Conservation (phyloP, 495 filamentous ascomycete species). For the Venustampulla echinocandica region DNA sequence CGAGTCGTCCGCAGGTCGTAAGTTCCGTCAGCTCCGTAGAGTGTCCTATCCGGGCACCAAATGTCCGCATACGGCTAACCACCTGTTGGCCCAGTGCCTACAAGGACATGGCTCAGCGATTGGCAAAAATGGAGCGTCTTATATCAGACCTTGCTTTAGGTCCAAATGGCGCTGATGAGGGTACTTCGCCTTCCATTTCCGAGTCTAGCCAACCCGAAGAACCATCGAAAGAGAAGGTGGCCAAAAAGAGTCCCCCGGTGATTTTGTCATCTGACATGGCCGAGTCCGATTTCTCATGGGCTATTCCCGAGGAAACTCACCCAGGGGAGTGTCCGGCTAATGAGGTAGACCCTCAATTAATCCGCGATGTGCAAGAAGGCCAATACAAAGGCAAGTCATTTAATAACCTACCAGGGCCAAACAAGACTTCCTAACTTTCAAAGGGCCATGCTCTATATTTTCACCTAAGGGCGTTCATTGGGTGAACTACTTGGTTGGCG, state of each 20-base stretch:
- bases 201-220: not conserved
- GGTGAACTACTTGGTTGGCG: conserved; percentile 3
- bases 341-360: too few relatives aligned
- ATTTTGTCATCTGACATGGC: not conserved
- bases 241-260: not conserved
- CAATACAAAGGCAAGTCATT: too few relatives aligned
- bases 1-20: not conserved
- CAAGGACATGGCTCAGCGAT: conserved; percentile 3
- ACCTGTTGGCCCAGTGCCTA: not conserved
- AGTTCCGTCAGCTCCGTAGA: not conserved
- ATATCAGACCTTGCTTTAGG: not conserved
- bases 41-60: too few relatives aligned
- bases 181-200: not conserved
- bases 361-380: too few relatives aligned
- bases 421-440: not conserved
- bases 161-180: not conserved
- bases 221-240: not conserved
- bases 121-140: conserved; percentile 5
- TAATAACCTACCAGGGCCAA: too few relatives aligned
- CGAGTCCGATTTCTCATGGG: not conserved
- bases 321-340: too few relatives aligned
- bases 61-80: not conserved
- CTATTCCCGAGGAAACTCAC: not conserved
- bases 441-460: conserved; percentile 4
- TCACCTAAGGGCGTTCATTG: conserved; percentile 2